Evolutionary conservation across 805 yeast genomes (phyloP), one percentile per base, ranked within the genome.

Genomic region (Groenewaldozyma tartarivorans): DNA sequence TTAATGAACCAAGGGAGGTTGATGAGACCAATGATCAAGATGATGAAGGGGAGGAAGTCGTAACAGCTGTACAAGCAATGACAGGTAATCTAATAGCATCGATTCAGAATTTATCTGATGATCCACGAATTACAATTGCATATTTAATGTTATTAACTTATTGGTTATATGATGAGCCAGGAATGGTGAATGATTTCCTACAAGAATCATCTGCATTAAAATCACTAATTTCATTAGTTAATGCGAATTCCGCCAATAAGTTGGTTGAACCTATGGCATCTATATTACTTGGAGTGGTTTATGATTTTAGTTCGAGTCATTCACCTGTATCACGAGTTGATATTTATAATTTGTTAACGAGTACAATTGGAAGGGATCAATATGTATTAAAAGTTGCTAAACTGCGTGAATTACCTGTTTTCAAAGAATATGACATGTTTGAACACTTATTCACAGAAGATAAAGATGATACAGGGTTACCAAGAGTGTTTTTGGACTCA

Each of bases 381-480:
- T 88, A 84, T 52, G 68, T 79, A 2, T 68, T 82, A 38, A 79
- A 80, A 49, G 70, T 90, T 3, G 75, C 75, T 38, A 85, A 82
- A 53, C 77, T 92, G 50, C 75, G 78, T 46, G 82, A 81, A 36
- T 66, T 69, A 43, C 57, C 72, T 0, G 52, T 62, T 4, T 76
- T 86, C 51, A 67, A 72, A 6, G 71, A 74, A 41, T 81, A 74
- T 47, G 75, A 71, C n/a, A 71, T 68, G 3, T 20, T 27, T 7
- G 69, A 69, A 1, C 63, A 66, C 18, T 63, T 74, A 20, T 58
- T 74, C 19, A 64, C 67, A 15, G 74, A 79, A 2, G 66, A 67
- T 3, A 71, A 73, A 47, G 95, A 86, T 55, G 79, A 77, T 2
- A 77, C 94, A 1, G 98, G 98, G 1, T 69, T 90, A 33, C 98